Percentiles rank a stretch among this genome's conserved stretches.
Conservation (phyloP, 148 eudicot genomes). For the Camellia sinensis region DNA sequence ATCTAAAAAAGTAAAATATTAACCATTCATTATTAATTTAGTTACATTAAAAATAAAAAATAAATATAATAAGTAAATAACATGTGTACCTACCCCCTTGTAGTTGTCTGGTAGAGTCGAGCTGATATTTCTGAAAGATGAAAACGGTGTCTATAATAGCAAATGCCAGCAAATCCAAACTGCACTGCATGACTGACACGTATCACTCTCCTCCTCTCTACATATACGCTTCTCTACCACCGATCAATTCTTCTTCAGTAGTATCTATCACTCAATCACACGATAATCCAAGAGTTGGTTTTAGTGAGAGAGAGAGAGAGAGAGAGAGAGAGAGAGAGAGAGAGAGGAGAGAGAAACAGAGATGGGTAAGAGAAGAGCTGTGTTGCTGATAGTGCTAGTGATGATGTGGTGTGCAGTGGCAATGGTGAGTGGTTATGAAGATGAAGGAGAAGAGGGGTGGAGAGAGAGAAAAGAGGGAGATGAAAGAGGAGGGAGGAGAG, state of each 20-base stretch:
- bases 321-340: not conserved
- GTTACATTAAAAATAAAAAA: no score
- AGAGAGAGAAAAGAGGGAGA: conserved; percentile 11
- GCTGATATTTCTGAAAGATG: not conserved
- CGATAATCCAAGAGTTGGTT: not conserved
- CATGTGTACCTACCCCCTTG: no score
- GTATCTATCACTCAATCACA: not conserved
- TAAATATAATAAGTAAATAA: no score
- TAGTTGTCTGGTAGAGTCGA: not conserved
- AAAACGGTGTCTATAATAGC: conserved; percentile 16
- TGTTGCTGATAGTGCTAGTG: conserved; percentile 26
- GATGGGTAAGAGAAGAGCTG: conserved; percentile 26
- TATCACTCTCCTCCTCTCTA: conserved; percentile 14
- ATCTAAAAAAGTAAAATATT: no score
- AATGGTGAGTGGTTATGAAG: conserved; percentile 17
- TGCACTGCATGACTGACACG: conserved; percentile 23
- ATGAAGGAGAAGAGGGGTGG: conserved; percentile 16
- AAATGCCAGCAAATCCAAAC: conserved; percentile 17
- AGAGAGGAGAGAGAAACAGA: not conserved
- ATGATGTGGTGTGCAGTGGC: conserved; percentile 27
- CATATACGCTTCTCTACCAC: conserved; percentile 2
- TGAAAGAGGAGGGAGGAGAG: conserved; percentile 8
- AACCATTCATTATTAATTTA: no score
- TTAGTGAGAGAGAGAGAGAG: not conserved
- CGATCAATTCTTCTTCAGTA: not conserved